These are phyloP conservation scores for Lepidium aucheri DNA, from an alignment of 345 rosid genomes.

Conservation along the genomic window DNA sequence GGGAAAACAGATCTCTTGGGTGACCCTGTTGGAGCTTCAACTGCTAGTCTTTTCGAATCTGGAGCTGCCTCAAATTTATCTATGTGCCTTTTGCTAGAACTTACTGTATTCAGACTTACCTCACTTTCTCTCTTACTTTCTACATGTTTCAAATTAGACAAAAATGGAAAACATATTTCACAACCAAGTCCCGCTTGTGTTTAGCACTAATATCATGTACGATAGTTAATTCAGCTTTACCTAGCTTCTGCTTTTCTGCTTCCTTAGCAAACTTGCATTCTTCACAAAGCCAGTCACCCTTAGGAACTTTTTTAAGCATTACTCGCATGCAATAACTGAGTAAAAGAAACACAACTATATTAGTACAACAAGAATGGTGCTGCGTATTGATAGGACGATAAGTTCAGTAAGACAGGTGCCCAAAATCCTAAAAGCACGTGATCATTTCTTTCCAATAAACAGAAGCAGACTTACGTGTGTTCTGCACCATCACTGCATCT, in stretches of 20 bases:
- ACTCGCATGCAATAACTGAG: constrained; percentile 95
- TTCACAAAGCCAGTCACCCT: constrained; percentile 94
- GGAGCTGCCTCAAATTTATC: constrained; percentile 47
- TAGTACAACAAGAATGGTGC: constrained; percentile 3
- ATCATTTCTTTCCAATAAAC: neutral
- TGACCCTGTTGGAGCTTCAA: constrained; percentile 52
- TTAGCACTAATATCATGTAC: neutral
- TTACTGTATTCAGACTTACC: constrained; percentile 22
- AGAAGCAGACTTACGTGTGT: constrained; percentile 74
- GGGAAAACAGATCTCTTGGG: constrained; percentile 50
- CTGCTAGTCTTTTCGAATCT: constrained; percentile 49
- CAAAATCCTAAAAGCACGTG: too few species aligned
- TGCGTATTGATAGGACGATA: too few species aligned
- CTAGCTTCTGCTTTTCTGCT: constrained; percentile 59
- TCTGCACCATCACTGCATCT: constrained; percentile 97
- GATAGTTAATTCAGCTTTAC: constrained; percentile 31
- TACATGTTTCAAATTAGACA: constrained; percentile 31
- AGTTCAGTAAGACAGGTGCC: too few species aligned
- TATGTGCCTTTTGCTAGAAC: constrained; percentile 47
- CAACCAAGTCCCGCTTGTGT: too few species aligned
- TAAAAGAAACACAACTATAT: constrained; percentile 14
- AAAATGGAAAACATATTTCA: neutral
- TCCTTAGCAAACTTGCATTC: constrained; percentile 78
- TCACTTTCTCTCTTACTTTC: constrained; percentile 43
- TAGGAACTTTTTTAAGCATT: constrained; percentile 78